phyloP scores from a whole-genome alignment of 2,329 filamentous ascomycete genomes.

The Sporothrix euskadiensis region DNA sequence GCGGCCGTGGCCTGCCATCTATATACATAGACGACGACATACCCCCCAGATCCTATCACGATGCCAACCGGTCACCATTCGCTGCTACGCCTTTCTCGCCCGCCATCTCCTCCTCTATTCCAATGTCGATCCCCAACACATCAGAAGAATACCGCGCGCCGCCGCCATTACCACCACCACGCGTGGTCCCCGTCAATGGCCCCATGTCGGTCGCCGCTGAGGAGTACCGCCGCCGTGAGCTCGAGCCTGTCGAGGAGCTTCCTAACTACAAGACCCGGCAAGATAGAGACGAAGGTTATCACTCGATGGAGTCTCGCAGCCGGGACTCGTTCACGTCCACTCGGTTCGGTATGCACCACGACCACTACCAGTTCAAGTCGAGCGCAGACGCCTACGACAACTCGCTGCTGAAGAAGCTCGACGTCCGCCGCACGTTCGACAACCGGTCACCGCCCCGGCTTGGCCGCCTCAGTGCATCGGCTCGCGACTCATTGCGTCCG shows the following conservation, averaged over 20 bases:
- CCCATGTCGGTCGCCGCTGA: conserved; percentile 31
- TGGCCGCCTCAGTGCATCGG: conserved; percentile 44
- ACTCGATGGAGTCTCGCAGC: conserved; percentile 31
- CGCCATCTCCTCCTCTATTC: conserved; percentile 38
- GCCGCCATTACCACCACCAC: conserved; percentile 43
- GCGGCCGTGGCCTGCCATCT: conserved; percentile 30
- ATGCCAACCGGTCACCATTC: conserved; percentile 24
- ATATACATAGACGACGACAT: conserved; percentile 35
- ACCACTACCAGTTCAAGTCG: conserved; percentile 51
- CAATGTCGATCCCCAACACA: conserved; percentile 43
- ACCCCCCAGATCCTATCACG: conserved; percentile 26
- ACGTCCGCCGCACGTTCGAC: conserved; percentile 49
- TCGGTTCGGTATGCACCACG: conserved; percentile 54
- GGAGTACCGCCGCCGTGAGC: conserved; percentile 31
- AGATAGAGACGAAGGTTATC: conserved; percentile 35
- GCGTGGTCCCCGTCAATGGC: conserved; percentile 38
- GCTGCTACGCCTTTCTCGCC: conserved; percentile 38
- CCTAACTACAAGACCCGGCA: conserved; percentile 34
- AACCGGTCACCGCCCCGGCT: conserved; percentile 47
- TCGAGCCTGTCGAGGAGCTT: conserved; percentile 29
- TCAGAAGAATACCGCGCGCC: conserved; percentile 41
- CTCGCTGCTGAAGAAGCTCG: conserved; percentile 57
- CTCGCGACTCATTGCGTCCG: conserved; percentile 39
- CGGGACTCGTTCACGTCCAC: conserved; percentile 34
- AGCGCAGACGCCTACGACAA: conserved; percentile 52